These are phyloP conservation scores for Rutstroemia sydowiana DNA, from an alignment of 2,329 filamentous ascomycete species.

Conservation along the genomic window DNA sequence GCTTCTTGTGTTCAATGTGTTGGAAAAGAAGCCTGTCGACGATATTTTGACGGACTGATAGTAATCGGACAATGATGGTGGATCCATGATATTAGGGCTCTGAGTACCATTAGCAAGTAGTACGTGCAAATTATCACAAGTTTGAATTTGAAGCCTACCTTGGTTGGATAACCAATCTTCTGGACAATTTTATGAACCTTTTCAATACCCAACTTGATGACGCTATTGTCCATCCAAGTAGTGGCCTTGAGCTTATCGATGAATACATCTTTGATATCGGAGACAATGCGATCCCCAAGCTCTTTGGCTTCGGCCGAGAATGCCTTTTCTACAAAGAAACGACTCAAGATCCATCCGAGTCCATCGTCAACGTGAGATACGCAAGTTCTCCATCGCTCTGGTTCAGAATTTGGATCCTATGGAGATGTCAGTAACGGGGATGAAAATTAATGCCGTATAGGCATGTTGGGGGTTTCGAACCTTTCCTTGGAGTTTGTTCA, in stretches of 20 bases:
- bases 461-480: slow-evolving; percentile 18
- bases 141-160: slow-evolving; percentile 21
- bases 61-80: slow-evolving; percentile 46
- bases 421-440: slow-evolving; percentile 10
- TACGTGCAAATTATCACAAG: not conserved
- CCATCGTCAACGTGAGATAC: slow-evolving; percentile 49
- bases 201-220: slow-evolving; percentile 50
- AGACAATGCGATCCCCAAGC: slow-evolving; percentile 62
- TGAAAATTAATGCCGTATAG: not conserved
- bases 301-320: slow-evolving; percentile 60
- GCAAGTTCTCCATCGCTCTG: slow-evolving; percentile 62
- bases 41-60: slow-evolving; percentile 48
- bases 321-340: slow-evolving; percentile 62
- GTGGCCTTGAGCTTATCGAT: slow-evolving; percentile 50
- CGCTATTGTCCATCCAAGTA: slow-evolving; percentile 58
- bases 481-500: slow-evolving; percentile 53
- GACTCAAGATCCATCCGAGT: slow-evolving; percentile 60
- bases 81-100: slow-evolving; percentile 54
- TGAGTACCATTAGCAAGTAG: slow-evolving; percentile 15
- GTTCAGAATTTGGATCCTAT: slow-evolving; percentile 49
- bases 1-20: slow-evolving; percentile 43
- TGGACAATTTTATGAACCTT: slow-evolving; percentile 62
- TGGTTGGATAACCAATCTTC: slow-evolving; percentile 61
- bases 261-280: slow-evolving; percentile 62
- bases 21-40: slow-evolving; percentile 47